A percentile compares a stretch with the other conserved stretches of the same genome.
Evolutionary conservation across 306 rosid genomes (phyloP).

Genomic region (Carpinus fangiana): DNA sequence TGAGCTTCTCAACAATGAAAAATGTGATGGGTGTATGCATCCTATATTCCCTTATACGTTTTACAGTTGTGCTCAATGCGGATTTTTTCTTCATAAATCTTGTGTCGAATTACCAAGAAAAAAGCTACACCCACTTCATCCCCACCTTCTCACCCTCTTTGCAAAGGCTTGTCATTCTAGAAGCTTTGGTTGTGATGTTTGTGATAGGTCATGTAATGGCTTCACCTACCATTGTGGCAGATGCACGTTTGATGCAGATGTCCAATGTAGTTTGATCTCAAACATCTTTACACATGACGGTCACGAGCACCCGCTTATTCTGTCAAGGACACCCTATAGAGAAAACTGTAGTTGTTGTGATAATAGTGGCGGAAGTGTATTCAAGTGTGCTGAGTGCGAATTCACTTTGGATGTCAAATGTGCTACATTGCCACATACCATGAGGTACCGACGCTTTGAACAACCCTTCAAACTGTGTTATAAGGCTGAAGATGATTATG

Average conservation of each 20-base stretch:
- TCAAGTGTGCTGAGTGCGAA: background rate
- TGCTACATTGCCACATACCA: background rate
- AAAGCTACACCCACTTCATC: background rate
- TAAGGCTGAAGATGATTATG: background rate
- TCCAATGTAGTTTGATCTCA: background rate
- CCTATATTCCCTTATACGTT: background rate
- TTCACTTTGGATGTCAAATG: background rate
- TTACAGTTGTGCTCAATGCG: background rate
- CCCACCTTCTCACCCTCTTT: background rate
- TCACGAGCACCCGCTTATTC: background rate
- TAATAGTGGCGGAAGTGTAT: rapidly evolving
- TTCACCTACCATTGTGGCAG: background rate
- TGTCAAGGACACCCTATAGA: rapidly evolving
- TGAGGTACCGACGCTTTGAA: background rate
- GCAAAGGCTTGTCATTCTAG: too few species aligned
- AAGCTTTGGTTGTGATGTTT: too few species aligned
- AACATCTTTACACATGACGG: background rate
- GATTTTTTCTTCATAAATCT: background rate
- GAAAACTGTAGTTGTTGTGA: background rate
- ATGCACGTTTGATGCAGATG: background rate
- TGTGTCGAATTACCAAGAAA: background rate
- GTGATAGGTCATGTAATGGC: too few species aligned
- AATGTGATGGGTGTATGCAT: background rate
- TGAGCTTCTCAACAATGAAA: background rate
- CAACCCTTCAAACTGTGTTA: background rate